Evolutionary conservation across 2,329 filamentous ascomycete species (phyloP).

Genomic region (Colletotrichum lindemuthianum): DNA sequence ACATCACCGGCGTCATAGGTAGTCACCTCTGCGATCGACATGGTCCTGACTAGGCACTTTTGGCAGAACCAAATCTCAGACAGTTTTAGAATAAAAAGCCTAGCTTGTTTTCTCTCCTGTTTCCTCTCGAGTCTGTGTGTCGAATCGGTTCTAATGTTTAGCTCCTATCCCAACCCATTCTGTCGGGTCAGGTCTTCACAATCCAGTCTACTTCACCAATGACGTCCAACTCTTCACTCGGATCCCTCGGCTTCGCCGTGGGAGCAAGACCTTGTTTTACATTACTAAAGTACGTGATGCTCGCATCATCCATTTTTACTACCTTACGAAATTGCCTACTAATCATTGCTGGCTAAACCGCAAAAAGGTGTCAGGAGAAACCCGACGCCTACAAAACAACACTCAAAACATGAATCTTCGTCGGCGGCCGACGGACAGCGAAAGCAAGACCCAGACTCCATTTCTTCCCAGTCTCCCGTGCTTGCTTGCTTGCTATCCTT

Average conservation of each 20-base stretch:
- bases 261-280: no score
- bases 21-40: slow-evolving; percentile 20
- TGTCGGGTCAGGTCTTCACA: no score
- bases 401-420: no score
- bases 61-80: no score
- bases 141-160: not conserved
- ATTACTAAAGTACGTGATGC: not conserved
- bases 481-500: no score
- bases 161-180: not conserved
- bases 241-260: no score
- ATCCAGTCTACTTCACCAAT: not conserved
- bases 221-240: not conserved
- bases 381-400: no score
- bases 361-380: not conserved
- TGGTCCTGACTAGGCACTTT: not conserved
- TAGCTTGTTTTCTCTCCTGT: not conserved
- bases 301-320: slow-evolving; percentile 5
- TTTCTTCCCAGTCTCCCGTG: no score
- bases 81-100: not conserved
- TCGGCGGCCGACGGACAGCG: no score
- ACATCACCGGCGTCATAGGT: slow-evolving; percentile 36
- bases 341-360: slow-evolving; percentile 4
- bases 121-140: not conserved
- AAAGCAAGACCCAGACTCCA: no score
- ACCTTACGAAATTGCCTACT: slow-evolving; percentile 8